phyloP scores from a whole-genome alignment of 805 yeast genomes.

The Candida pseudoglaebosa region DNA sequence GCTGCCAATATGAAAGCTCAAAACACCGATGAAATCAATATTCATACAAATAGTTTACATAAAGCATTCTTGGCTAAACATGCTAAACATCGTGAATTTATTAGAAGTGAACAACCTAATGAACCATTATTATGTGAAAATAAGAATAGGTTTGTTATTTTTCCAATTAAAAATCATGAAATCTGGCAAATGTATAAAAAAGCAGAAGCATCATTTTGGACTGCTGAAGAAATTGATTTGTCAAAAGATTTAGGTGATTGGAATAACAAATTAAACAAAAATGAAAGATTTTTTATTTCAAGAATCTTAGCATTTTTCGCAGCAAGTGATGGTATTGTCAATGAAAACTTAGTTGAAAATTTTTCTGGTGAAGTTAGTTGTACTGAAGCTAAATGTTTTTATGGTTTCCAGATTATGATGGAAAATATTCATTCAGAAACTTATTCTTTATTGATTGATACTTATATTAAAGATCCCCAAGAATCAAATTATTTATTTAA shows the following conservation, averaged over 20 bases:
- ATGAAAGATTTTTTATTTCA: slow-evolving; percentile 89
- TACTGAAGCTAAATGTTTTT: slow-evolving; percentile 97
- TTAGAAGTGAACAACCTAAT: slow-evolving; percentile 74
- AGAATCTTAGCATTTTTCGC: slow-evolving; percentile 96
- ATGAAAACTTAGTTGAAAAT: slow-evolving; percentile 95
- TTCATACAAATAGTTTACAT: slow-evolving; percentile 39
- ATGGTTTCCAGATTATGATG: slow-evolving; percentile 99
- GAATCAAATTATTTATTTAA: slow-evolving; percentile 88
- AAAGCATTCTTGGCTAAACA: slow-evolving; percentile 55
- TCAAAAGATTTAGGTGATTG: slow-evolving; percentile 90
- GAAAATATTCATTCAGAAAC: slow-evolving; percentile 98
- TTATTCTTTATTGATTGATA: slow-evolving; percentile 88
- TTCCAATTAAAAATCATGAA: slow-evolving; percentile 96
- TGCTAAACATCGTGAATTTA: slow-evolving; percentile 64
- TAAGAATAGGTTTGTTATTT: slow-evolving; percentile 82
- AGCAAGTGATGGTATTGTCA: slow-evolving; percentile 97
- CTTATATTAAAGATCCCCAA: slow-evolving; percentile 93
- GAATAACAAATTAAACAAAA: slow-evolving; percentile 83
- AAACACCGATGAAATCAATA: slow-evolving; percentile 15
- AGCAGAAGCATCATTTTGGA: slow-evolving; percentile 99
- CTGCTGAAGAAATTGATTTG: slow-evolving; percentile 97
- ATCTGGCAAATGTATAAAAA: slow-evolving; percentile 98
- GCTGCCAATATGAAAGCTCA: slow-evolving; percentile 13
- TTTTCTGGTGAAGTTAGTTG: slow-evolving; percentile 95
- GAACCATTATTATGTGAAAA: slow-evolving; percentile 89